A percentile compares a stretch with the other conserved stretches of the same genome.
phyloP scores from a whole-genome alignment of 106 monocot genomes.

The Phalaenopsis equestris region DNA sequence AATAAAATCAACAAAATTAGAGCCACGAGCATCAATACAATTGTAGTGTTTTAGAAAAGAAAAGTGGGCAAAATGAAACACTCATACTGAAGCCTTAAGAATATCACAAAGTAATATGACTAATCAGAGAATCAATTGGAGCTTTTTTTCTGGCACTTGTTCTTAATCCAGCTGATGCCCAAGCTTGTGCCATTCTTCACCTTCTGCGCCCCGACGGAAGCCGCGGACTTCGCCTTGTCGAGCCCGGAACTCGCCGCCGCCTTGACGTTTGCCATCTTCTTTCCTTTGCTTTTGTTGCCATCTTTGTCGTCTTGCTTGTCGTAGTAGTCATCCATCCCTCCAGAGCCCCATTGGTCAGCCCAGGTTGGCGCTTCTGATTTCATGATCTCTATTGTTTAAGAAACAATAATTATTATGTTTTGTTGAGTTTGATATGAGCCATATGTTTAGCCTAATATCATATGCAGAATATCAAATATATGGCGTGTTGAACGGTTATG shows the following conservation, averaged over 20 bases:
- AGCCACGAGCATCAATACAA: too few species aligned
- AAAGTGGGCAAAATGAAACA: too few species aligned
- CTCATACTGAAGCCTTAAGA: too few species aligned
- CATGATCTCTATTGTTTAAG: constrained; percentile 16
- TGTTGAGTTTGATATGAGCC: too few species aligned
- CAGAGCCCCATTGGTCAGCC: constrained; percentile 32
- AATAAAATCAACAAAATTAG: too few species aligned
- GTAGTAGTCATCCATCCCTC: constrained; percentile 6
- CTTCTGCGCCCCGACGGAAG: constrained; percentile 42
- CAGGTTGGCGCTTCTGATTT: constrained; percentile 33
- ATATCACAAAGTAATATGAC: neutral
- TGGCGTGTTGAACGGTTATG: too few species aligned
- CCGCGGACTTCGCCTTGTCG: constrained; percentile 50
- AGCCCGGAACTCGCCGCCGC: constrained; percentile 31
- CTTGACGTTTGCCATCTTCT: constrained; percentile 50
- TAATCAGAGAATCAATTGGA: constrained; percentile 17
- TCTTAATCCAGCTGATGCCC: constrained; percentile 64
- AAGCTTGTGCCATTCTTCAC: constrained; percentile 43
- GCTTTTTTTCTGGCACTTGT: constrained; percentile 51
- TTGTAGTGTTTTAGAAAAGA: too few species aligned
- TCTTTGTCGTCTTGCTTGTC: neutral
- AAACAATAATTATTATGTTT: too few species aligned
- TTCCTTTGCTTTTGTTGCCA: constrained; percentile 12
- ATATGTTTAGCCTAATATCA: too few species aligned
- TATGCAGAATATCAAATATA: too few species aligned